These are phyloP conservation scores for Euphorbia tirucalli DNA, from an alignment of 345 rosid species.

Conservation along the genomic window DNA sequence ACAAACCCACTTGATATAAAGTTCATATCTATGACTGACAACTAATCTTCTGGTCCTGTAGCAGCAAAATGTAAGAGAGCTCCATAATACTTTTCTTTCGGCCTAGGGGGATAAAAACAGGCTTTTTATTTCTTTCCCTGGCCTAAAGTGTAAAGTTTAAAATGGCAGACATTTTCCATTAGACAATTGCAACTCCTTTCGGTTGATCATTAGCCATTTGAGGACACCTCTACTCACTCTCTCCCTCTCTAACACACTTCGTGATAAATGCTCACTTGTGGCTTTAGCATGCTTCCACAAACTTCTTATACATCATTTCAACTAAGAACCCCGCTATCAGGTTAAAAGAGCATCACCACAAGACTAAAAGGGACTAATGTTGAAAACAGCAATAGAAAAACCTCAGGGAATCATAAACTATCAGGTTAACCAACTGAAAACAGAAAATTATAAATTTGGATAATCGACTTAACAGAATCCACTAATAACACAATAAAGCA, in stretches of 20 bases:
- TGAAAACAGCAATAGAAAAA: not conserved
- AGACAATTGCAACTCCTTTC: not conserved
- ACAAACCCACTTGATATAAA: not conserved
- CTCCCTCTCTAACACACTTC: not conserved
- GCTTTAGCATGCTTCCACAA: constrained; percentile 3
- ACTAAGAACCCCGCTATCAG: not conserved
- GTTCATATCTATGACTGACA: not conserved
- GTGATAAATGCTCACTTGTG: not conserved
- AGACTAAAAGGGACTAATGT: not conserved
- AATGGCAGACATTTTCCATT: not conserved
- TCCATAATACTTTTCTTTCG: constrained; percentile 7
- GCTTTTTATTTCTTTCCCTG: not conserved
- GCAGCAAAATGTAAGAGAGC: not conserved
- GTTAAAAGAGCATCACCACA: not conserved
- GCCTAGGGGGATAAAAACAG: not conserved
- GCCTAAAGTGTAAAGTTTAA: not conserved
- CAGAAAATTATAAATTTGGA: not conserved
- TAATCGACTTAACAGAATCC: not conserved
- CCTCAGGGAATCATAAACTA: not conserved
- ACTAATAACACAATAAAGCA: too few relatives aligned
- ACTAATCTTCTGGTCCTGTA: constrained; percentile 1
- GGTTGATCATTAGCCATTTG: not conserved
- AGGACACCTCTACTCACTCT: too few relatives aligned
- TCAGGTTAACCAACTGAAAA: not conserved
- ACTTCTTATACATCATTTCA: constrained; percentile 3